Evolutionary conservation across 257 asterid genomes (phyloP).

Genomic region (Salvia rosmarinus): DNA sequence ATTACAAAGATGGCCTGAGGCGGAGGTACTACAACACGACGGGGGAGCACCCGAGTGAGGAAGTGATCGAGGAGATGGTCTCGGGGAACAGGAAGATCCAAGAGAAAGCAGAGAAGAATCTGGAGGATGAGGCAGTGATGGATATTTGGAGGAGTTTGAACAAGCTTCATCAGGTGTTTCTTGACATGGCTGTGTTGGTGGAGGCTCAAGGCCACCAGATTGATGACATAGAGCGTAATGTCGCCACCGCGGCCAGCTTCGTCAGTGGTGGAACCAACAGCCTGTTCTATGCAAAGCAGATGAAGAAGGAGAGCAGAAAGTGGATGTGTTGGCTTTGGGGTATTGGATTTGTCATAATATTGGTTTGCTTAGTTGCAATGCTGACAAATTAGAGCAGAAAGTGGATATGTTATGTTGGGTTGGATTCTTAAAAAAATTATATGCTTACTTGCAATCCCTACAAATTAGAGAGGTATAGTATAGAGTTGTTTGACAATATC

Average conservation of each 20-base stretch:
- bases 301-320: constrained; percentile 50
- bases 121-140: constrained; percentile 75
- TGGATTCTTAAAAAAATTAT: not conserved
- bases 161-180: constrained; percentile 87
- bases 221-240: constrained; percentile 66
- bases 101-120: constrained; percentile 38
- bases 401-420: not conserved
- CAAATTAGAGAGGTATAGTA: too few relatives aligned
- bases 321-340: constrained; percentile 67
- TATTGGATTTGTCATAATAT: constrained; percentile 51
- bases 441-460: not conserved
- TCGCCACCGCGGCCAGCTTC: constrained; percentile 69
- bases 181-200: constrained; percentile 84
- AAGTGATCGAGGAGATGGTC: constrained; percentile 64
- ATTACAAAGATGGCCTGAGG: constrained; percentile 68
- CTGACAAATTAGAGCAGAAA: constrained; percentile 32
- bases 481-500: too few relatives aligned
- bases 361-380: constrained; percentile 69
- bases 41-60: constrained; percentile 64
- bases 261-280: constrained; percentile 75
- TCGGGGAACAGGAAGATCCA: constrained; percentile 51
- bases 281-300: constrained; percentile 75
- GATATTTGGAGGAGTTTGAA: constrained; percentile 84
- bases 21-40: constrained; percentile 70
- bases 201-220: constrained; percentile 75